phyloP scores from a whole-genome alignment of 495 filamentous ascomycete genomes.

The Penicillium daleae region DNA sequence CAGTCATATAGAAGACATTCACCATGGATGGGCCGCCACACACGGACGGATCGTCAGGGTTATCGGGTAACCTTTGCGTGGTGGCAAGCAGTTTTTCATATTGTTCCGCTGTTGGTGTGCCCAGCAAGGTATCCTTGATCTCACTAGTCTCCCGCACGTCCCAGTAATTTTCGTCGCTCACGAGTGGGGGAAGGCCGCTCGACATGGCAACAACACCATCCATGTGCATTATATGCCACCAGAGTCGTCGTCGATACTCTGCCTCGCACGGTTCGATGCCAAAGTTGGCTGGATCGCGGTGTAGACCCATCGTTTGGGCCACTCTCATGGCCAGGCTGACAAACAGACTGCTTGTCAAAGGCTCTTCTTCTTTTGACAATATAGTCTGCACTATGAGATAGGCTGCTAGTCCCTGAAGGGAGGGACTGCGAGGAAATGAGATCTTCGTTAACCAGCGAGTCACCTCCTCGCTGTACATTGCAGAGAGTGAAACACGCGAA shows the following conservation, averaged over 20 bases:
- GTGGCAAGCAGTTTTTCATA: conserved; percentile 41
- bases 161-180: conserved; percentile 52
- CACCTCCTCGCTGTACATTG: conserved; percentile 45
- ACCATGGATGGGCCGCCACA: conserved; percentile 52
- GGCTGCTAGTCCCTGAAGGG: conserved; percentile 47
- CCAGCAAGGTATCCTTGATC: conserved; percentile 50
- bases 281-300: conserved; percentile 69
- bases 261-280: conserved; percentile 67
- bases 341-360: conserved; percentile 51
- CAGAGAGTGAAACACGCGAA: conserved; percentile 42
- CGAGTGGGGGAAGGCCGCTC: conserved; percentile 48
- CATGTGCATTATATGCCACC: conserved; percentile 75
- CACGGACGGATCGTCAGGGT: conserved; percentile 48
- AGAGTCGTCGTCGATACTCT: conserved; percentile 69
- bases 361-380: conserved; percentile 52
- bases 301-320: conserved; percentile 74
- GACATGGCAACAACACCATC: conserved; percentile 59
- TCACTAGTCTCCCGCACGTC: conserved; percentile 51
- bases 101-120: conserved; percentile 41
- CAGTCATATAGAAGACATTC: conserved; percentile 52
- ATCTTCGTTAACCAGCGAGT: conserved; percentile 48
- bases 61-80: conserved; percentile 42
- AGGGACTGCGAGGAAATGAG: conserved; percentile 51
- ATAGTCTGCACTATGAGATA: conserved; percentile 54
- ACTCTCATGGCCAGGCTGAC: conserved; percentile 63